Evolutionary conservation across 2,329 filamentous ascomycete species (phyloP), one percentile per base, ranked within the genome.

Genomic region (Teratosphaeria destructans): DNA sequence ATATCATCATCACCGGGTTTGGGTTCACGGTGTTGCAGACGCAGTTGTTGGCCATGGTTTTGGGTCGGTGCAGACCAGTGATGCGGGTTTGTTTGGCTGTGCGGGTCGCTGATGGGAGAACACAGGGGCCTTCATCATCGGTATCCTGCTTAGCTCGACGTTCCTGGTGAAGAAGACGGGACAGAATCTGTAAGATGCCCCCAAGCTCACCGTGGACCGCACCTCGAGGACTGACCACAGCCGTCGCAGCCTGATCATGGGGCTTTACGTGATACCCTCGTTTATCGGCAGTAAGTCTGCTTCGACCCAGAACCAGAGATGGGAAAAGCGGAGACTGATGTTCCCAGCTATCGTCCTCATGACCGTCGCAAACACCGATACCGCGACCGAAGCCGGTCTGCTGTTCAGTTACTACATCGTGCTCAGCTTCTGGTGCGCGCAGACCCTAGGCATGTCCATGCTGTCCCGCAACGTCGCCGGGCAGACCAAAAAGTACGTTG

Each of bases 361-460:
- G 81, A 86, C 83, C 0, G 79, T 90, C 7, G 72, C 81, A 26
- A 85, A 86, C 64, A 77, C 78, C 6, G 81, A 77, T 52, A 77
- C 78, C 39, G 72, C 80, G 8, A 84, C 83, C 43, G 81, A 86
- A 72, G 79, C 85, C 32, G 87, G 87, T 5, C 43, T 49, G n/a
- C 78, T 91, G 0, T 75, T 90, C 14, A 82, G 80, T 67, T 91
- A 90, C 77, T 91, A 90, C 74, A 86, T 90, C 62, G 86, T 84
- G 0, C 79, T 90, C 19, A 89, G 85, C 5, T 91, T 91, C 80
- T 90, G 87, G 87, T 85, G 87, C 0, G 86, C 86, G 0, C 67
- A 70, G 49, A 67, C 64, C 57, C 59, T 71, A 12, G 65, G 67
- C 27, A 69, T 70, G 67, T 60, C 59, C 58, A 57, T 66, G 43